Evolutionary conservation across 345 rosid genomes (phyloP).

Genomic region (Ailanthus altissimus): DNA sequence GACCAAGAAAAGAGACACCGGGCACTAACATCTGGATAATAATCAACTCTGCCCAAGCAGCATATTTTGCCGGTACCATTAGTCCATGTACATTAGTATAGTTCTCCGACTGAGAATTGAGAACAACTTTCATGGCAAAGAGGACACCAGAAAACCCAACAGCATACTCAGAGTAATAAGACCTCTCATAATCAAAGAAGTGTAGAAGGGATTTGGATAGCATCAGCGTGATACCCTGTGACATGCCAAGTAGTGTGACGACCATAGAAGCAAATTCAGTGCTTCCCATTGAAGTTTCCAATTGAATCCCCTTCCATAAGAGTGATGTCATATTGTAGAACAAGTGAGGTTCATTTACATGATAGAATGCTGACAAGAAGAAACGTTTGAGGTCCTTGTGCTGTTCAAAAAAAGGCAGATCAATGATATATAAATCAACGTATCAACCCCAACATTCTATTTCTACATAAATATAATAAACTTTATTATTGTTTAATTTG

Average conservation of each 20-base stretch:
- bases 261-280: constrained; percentile 79
- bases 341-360: constrained; percentile 77
- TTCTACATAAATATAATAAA: background rate
- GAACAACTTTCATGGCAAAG: constrained; percentile 94
- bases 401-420: constrained; percentile 41
- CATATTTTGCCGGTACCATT: constrained; percentile 68
- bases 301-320: constrained; percentile 87
- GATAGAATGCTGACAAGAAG: constrained; percentile 85
- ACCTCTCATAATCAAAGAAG: constrained; percentile 53
- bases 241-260: constrained; percentile 66
- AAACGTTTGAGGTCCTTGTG: constrained; percentile 73
- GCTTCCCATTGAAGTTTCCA: constrained; percentile 92
- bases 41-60: constrained; percentile 93
- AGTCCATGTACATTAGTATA: constrained; percentile 66
- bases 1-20: constrained; percentile 86
- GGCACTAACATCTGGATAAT: constrained; percentile 92
- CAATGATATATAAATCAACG: background rate
- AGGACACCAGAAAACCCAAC: constrained; percentile 94
- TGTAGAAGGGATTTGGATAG: constrained; percentile 66
- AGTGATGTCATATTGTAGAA: constrained; percentile 91
- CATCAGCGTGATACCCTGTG: constrained; percentile 80
- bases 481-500: background rate
- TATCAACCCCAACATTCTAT: background rate
- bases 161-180: constrained; percentile 68
- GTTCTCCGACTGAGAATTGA: constrained; percentile 68